Percentiles rank a stretch among this genome's conserved stretches.
Evolutionary conservation across 139 green algal species (phyloP).

Genomic region (Coccomyxa sp.): DNA sequence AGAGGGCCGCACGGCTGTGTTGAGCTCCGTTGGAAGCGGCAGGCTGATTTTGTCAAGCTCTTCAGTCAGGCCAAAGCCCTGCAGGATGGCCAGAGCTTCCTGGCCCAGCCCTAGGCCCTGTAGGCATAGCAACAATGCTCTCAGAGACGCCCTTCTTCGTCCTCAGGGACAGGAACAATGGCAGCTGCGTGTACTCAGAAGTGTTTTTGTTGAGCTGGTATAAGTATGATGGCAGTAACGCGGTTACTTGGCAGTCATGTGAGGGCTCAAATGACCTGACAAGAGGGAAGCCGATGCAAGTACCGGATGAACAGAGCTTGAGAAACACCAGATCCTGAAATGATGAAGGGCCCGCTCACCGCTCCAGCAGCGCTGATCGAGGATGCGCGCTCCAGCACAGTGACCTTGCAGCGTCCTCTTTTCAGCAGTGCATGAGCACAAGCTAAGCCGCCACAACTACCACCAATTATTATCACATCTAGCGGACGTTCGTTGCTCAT

Average conservation of each 20-base stretch:
- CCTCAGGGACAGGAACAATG: not conserved
- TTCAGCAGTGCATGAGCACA: conserved; percentile 9
- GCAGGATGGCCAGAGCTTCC: not conserved
- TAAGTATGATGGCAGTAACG: too few relatives aligned
- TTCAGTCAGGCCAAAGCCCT: not conserved
- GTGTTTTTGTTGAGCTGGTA: too few relatives aligned
- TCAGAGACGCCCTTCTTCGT: not conserved
- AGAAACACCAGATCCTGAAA: too few relatives aligned
- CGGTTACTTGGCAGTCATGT: too few relatives aligned
- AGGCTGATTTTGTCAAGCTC: not conserved
- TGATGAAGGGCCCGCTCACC: not conserved
- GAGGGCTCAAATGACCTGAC: too few relatives aligned
- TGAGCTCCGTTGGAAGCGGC: not conserved
- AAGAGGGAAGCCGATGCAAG: too few relatives aligned
- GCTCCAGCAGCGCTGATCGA: not conserved
- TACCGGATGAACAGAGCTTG: too few relatives aligned
- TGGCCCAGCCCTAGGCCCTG: not conserved
- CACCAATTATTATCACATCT: not conserved
- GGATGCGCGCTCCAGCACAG: not conserved
- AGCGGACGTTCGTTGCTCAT: too few relatives aligned
- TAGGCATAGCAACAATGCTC: too few relatives aligned
- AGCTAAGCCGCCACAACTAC: not conserved
- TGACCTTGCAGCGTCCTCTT: not conserved
- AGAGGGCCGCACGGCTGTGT: not conserved
- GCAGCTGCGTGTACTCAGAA: not conserved